phyloP scores from a whole-genome alignment of 306 rosid species.

The Crotalaria pallida region DNA sequence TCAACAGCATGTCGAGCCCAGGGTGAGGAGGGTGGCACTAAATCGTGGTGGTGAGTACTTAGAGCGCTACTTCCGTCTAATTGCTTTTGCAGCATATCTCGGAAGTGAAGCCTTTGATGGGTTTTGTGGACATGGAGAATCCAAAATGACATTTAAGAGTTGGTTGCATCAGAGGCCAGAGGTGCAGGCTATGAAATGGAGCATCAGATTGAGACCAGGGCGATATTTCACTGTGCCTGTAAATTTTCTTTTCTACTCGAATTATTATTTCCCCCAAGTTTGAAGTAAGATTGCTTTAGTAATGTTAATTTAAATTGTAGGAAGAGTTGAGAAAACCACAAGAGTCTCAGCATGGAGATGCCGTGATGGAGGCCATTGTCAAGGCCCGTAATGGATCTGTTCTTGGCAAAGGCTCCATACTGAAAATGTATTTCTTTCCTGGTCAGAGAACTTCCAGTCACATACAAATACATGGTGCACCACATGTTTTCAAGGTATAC shows the following conservation, averaged over 20 bases:
- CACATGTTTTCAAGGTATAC: conserved; percentile 76
- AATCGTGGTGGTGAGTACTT: conserved; percentile 87
- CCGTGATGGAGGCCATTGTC: conserved; percentile 80
- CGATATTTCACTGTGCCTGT: conserved; percentile 81
- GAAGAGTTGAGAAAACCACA: conserved; percentile 75
- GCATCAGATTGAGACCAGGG: conserved; percentile 84
- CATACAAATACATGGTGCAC: conserved; percentile 75
- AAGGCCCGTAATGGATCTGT: conserved; percentile 74
- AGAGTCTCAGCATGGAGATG: conserved; percentile 90
- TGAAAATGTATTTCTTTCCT: conserved; percentile 91
- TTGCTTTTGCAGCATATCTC: conserved; percentile 94
- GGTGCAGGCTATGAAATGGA: conserved; percentile 93
- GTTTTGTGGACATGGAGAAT: conserved; percentile 66
- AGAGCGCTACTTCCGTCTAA: conserved; percentile 85
- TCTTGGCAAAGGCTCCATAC: conserved; percentile 86
- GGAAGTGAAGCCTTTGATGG: conserved; percentile 93
- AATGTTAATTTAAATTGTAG: conserved; percentile 42
- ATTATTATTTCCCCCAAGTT: background rate
- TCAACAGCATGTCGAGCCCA: conserved; percentile 82
- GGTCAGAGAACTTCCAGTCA: conserved; percentile 86
- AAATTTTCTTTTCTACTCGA: conserved; percentile 25
- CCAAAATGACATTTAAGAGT: conserved; percentile 69
- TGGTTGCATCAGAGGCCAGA: conserved; percentile 87
- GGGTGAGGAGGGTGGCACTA: conserved; percentile 88
- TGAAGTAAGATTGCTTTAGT: conserved; percentile 16